Conservation (phyloP, 2,329 filamentous ascomycete genomes). For the Colletotrichum acutatum region DNA sequence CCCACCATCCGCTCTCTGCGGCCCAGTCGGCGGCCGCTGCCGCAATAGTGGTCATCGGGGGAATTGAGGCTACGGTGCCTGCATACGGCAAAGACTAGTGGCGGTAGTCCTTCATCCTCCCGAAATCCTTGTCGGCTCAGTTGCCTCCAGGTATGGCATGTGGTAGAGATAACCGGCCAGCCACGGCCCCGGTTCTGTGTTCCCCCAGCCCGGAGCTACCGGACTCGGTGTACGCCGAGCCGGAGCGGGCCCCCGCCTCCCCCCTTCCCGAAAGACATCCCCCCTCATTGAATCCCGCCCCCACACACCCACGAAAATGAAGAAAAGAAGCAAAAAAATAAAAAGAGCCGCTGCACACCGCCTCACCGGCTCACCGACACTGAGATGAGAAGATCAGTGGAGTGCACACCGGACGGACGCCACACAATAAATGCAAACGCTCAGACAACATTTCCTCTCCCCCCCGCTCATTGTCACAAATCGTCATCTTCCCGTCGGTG, state of each 20-base stretch:
- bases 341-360: not conserved
- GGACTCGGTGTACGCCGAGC: not conserved
- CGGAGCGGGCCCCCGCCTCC: not conserved
- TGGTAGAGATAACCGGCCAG: not conserved
- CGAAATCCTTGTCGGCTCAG: not conserved
- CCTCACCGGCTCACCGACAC: too few species aligned
- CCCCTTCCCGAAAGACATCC: not conserved
- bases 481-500: not conserved
- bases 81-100: not conserved
- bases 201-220: not conserved
- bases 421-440: constrained; percentile 14
- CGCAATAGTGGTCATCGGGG: not conserved
- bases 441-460: constrained; percentile 19
- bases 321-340: not conserved
- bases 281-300: not conserved
- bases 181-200: not conserved
- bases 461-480: not conserved
- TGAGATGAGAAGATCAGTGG: constrained; percentile 6
- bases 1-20: not conserved
- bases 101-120: too few species aligned
- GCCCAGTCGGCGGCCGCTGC: not conserved
- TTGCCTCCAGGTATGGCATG: not conserved
- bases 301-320: not conserved
- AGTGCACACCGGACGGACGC: not conserved
- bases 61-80: not conserved